Conservation (phyloP, 768 basidiomycete species). For the Cystobasidium ongulense region DNA sequence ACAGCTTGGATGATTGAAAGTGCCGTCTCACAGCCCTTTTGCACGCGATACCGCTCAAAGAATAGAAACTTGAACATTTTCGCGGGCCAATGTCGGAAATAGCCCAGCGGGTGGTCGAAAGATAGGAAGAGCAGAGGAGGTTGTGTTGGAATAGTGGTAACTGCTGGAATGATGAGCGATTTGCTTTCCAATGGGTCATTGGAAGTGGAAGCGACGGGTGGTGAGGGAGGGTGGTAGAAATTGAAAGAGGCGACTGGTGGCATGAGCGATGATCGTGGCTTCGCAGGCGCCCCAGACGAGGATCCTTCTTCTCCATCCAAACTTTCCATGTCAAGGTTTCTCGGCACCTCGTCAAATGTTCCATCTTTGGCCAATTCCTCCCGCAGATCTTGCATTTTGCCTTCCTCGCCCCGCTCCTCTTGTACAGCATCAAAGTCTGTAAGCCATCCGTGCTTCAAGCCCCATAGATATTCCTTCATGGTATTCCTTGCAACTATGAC, state of each 20-base stretch:
- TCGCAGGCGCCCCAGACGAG: constrained; percentile 27
- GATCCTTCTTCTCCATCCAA: constrained; percentile 39
- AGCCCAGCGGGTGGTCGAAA: constrained; percentile 42
- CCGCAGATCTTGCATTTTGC: constrained; percentile 37
- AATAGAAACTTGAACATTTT: constrained; percentile 68
- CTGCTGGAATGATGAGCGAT: constrained; percentile 50
- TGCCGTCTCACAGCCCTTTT: constrained; percentile 69
- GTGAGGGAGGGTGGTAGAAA: constrained; percentile 31
- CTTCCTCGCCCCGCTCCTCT: constrained; percentile 49
- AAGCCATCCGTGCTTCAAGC: constrained; percentile 66
- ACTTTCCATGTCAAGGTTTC: too few relatives aligned
- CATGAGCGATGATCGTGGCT: constrained; percentile 35
- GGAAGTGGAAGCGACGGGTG: constrained; percentile 33
- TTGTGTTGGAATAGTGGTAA: constrained; percentile 57
- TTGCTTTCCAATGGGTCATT: constrained; percentile 39
- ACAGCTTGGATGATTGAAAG: constrained; percentile 59
- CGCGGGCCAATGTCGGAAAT: constrained; percentile 36
- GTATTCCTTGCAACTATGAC: constrained; percentile 80
- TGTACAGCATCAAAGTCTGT: constrained; percentile 57
- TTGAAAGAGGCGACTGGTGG: constrained; percentile 38
- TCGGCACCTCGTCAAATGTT: constrained; percentile 60
- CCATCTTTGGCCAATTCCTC: constrained; percentile 67
- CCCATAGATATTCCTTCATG: constrained; percentile 90
- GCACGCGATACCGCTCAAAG: constrained; percentile 74
- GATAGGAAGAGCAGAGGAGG: constrained; percentile 58